A percentile compares a stretch with the other conserved stretches of the same genome.
phyloP scores from a whole-genome alignment of 345 rosid genomes.

The Gossypium arboreum region DNA sequence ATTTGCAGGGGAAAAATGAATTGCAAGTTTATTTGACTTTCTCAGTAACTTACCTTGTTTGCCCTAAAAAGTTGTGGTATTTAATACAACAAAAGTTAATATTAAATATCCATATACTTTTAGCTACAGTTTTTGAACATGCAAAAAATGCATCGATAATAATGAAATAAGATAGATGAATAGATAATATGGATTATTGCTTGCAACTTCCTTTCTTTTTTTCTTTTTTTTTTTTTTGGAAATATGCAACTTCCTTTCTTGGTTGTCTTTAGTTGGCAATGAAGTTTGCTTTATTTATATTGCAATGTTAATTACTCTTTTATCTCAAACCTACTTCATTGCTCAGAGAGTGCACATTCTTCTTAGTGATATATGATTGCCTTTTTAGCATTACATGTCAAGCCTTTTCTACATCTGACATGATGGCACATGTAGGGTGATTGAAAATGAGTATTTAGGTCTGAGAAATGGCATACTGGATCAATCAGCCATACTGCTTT shows the following conservation, averaged over 20 bases:
- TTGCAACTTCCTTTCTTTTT: background rate
- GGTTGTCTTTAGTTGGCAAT: background rate
- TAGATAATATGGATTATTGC: slow-evolving; percentile 4
- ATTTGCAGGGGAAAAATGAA: too few species aligned
- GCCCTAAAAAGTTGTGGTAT: too few species aligned
- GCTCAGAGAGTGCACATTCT: background rate
- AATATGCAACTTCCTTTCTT: background rate
- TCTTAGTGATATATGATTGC: background rate
- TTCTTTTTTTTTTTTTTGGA: too few species aligned
- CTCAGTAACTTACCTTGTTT: too few species aligned
- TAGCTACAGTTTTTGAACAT: background rate
- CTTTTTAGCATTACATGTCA: background rate
- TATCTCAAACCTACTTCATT: background rate
- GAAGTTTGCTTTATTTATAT: background rate
- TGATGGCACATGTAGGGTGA: slow-evolving; percentile 47
- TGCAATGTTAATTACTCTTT: background rate
- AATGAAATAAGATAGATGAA: background rate
- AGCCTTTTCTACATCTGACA: background rate
- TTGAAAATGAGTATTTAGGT: slow-evolving; percentile 90
- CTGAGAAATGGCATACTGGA: slow-evolving; percentile 91
- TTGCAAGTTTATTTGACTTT: too few species aligned
- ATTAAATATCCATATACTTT: background rate
- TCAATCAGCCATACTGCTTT: slow-evolving; percentile 91
- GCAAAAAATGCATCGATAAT: background rate
- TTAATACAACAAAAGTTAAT: too few species aligned